A percentile compares a stretch with the other conserved stretches of the same genome.
Evolutionary conservation across 495 filamentous ascomycete genomes (phyloP).

Genomic region (Cercophora sp.): DNA sequence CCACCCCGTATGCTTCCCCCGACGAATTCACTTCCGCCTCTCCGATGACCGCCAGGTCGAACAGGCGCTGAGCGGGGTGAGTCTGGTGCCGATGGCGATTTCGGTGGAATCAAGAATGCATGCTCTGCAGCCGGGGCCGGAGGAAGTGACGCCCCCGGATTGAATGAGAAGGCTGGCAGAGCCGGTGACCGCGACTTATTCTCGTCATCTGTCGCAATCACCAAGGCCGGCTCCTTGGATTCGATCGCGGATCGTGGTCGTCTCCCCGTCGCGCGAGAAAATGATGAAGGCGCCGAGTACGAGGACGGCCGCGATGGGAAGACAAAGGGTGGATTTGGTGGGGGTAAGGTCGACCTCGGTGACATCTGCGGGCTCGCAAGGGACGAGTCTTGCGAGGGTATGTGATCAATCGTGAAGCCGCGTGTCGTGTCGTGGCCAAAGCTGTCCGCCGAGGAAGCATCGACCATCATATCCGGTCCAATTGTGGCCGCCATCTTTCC

Average conservation of each 20-base stretch:
- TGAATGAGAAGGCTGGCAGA: slow-evolving; percentile 64
- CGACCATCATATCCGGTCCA: slow-evolving; percentile 34
- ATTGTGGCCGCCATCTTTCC: slow-evolving; percentile 44
- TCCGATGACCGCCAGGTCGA: slow-evolving; percentile 55
- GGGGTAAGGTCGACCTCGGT: slow-evolving; percentile 43
- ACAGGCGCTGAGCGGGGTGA: slow-evolving; percentile 43
- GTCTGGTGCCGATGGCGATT: slow-evolving; percentile 32
- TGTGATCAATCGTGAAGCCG: slow-evolving; percentile 14
- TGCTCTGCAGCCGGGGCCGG: slow-evolving; percentile 20
- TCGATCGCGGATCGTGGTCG: slow-evolving; percentile 48
- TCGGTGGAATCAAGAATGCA: slow-evolving; percentile 39
- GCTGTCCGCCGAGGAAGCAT: slow-evolving; percentile 23
- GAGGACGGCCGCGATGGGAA: slow-evolving; percentile 54
- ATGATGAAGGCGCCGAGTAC: slow-evolving; percentile 44
- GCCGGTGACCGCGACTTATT: slow-evolving; percentile 35
- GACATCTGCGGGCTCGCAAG: slow-evolving; percentile 27
- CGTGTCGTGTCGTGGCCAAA: slow-evolving; percentile 20
- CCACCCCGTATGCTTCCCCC: slow-evolving; percentile 63
- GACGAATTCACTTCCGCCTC: slow-evolving; percentile 75
- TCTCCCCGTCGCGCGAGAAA: slow-evolving; percentile 41
- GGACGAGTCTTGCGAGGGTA: slow-evolving; percentile 14
- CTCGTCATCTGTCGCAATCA: slow-evolving; percentile 17
- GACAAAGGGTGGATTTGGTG: slow-evolving; percentile 68
- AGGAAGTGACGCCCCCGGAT: slow-evolving; percentile 45
- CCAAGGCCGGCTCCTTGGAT: slow-evolving; percentile 18